Conservation (phyloP, 345 rosid genomes). For the Citrus reticulata region DNA sequence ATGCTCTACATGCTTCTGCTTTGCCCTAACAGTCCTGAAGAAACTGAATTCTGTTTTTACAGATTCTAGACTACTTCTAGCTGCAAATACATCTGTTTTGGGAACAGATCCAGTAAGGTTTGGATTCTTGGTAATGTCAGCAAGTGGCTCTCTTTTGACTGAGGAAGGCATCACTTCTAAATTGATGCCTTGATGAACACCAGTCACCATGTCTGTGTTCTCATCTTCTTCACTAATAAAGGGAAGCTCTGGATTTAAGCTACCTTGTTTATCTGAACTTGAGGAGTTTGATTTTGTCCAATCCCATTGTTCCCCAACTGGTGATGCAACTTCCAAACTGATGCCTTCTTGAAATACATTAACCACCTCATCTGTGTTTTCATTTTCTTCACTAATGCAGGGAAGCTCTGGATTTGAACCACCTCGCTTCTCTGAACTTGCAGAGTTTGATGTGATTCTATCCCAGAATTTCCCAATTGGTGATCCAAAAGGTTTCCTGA, state of each 20-base stretch:
- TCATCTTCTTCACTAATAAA: constrained; percentile 85
- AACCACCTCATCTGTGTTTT: constrained; percentile 46
- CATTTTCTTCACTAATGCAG: constrained; percentile 83
- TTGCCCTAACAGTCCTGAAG: constrained; percentile 39
- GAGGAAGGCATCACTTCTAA: constrained; percentile 29
- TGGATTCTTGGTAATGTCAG: constrained; percentile 43
- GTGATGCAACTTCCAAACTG: constrained; percentile 45
- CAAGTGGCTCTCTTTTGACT: constrained; percentile 54
- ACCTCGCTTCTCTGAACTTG: constrained; percentile 64
- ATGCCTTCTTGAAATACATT: constrained; percentile 36
- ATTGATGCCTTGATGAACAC: constrained; percentile 28
- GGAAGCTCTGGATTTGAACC: constrained; percentile 83
- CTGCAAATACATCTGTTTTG: constrained; percentile 36
- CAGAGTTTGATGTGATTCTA: constrained; percentile 49
- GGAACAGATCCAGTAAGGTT: constrained; percentile 40
- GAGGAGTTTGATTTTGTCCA: constrained; percentile 49
- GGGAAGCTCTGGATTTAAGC: constrained; percentile 78
- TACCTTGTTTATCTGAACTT: constrained; percentile 65
- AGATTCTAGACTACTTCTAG: constrained; percentile 70
- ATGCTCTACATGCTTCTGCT: constrained; percentile 35
- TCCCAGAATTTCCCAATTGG: constrained; percentile 82
- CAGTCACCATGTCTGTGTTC: constrained; percentile 42
- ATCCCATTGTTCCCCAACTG: constrained; percentile 75
- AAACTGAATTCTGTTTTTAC: constrained; percentile 48
- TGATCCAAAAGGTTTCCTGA: constrained; percentile 50